Evolutionary conservation across 225 moss, liverwort and hornwort genomes (phyloP).

Genomic region (Marchantia polymorpha): DNA sequence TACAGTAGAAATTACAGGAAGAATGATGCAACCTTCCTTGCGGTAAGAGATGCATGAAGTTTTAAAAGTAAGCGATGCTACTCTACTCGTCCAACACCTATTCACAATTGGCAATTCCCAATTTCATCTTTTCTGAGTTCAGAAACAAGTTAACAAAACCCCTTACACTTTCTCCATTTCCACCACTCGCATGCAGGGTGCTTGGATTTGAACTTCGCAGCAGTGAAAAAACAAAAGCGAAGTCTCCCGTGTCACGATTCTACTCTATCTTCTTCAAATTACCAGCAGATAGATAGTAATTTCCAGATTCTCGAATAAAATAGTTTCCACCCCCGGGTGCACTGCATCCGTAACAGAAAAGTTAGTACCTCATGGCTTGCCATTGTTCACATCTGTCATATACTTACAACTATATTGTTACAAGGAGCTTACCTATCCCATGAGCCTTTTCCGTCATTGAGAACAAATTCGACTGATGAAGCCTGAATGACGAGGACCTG

Average conservation of each 20-base stretch:
- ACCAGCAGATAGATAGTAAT: slow-evolving; percentile 56
- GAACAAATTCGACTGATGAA: slow-evolving; percentile 58
- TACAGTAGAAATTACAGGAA: too few species aligned
- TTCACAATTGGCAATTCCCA: not conserved
- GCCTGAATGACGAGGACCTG: slow-evolving; percentile 61
- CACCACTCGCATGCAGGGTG: not conserved
- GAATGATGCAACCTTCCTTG: too few species aligned
- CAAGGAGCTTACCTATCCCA: slow-evolving; percentile 60
- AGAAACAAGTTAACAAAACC: not conserved
- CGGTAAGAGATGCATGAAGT: not conserved
- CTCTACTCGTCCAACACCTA: not conserved
- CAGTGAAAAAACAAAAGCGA: too few species aligned
- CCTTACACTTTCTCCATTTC: not conserved
- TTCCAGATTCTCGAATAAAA: slow-evolving; percentile 51
- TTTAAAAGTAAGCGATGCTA: not conserved
- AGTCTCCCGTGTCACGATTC: slow-evolving; percentile 7
- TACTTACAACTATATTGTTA: too few species aligned
- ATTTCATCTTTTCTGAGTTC: not conserved
- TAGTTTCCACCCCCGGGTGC: slow-evolving; percentile 65
- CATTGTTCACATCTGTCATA: not conserved
- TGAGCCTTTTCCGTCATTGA: slow-evolving; percentile 67
- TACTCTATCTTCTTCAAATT: slow-evolving; percentile 54
- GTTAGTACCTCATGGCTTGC: not conserved
- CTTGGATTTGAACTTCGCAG: too few species aligned
- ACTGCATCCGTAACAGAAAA: slow-evolving; percentile 31